Conservation (phyloP, 176 grass and related monocot species). For the Tuctoria greenei region DNA sequence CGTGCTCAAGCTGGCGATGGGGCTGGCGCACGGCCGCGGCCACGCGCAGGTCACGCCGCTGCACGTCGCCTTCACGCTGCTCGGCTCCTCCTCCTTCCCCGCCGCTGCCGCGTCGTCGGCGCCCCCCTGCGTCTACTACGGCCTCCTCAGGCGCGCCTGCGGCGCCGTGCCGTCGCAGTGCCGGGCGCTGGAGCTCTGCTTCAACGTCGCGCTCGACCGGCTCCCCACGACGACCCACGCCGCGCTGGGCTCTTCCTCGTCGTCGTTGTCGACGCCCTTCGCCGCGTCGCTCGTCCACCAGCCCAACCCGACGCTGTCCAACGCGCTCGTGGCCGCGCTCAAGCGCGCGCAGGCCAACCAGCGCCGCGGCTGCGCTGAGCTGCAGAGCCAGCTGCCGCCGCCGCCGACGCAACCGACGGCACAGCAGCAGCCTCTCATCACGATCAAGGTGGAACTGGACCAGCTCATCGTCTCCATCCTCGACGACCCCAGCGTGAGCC, state of each 20-base stretch:
- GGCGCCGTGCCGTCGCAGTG: constrained; percentile 43
- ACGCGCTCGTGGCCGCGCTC: constrained; percentile 72
- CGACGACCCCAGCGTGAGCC: constrained; percentile 75
- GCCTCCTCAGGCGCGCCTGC: constrained; percentile 67
- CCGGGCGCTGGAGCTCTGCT: constrained; percentile 70
- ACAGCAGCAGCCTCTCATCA: constrained; percentile 49
- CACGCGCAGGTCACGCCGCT: constrained; percentile 85
- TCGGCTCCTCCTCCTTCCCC: constrained; percentile 16
- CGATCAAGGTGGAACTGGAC: constrained; percentile 69
- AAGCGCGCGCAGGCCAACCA: constrained; percentile 78
- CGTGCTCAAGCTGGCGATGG: constrained; percentile 63
- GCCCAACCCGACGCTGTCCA: constrained; percentile 57
- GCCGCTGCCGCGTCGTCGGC: neutral
- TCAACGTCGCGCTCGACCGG: constrained; percentile 81
- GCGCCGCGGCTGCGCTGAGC: constrained; percentile 71
- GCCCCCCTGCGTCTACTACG: neutral
- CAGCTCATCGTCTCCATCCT: constrained; percentile 78
- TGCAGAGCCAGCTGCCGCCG: constrained; percentile 44
- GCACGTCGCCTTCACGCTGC: constrained; percentile 73
- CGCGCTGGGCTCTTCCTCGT: neutral
- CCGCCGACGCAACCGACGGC: constrained; percentile 39
- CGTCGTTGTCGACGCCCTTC: constrained; percentile 16
- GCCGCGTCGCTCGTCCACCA: constrained; percentile 48
- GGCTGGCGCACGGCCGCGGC: constrained; percentile 60
- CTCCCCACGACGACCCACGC: constrained; percentile 46